A percentile compares a stretch with the other conserved stretches of the same genome.
Conservation (phyloP, 768 basidiomycete species). For the Pluteus cervinus region DNA sequence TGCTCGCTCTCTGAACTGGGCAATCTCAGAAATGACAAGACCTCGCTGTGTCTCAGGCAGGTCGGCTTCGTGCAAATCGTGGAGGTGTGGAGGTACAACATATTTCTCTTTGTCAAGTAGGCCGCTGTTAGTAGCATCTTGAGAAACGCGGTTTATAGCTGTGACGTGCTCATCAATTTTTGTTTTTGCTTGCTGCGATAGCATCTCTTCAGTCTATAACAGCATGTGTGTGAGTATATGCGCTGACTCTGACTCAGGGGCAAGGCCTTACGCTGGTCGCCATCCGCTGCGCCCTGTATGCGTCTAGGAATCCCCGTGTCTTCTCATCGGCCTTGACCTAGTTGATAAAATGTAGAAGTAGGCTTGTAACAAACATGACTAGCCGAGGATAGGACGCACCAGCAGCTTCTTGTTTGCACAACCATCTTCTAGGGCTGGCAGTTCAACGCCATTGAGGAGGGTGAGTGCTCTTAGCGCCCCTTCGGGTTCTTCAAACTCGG, state of each 20-base stretch:
- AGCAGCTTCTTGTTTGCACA: slow-evolving; percentile 46
- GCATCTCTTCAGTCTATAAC: slow-evolving; percentile 77
- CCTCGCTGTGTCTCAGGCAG: slow-evolving; percentile 91
- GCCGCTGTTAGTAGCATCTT: slow-evolving; percentile 71
- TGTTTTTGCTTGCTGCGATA: slow-evolving; percentile 53
- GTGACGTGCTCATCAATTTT: slow-evolving; percentile 60
- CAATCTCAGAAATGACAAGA: slow-evolving; percentile 93
- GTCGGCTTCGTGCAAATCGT: slow-evolving; percentile 94
- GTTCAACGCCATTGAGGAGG: slow-evolving; percentile 41
- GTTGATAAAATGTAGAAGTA: slow-evolving; percentile 31
- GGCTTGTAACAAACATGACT: slow-evolving; percentile 37
- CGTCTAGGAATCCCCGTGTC: slow-evolving; percentile 81
- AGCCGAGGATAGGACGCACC: slow-evolving; percentile 50
- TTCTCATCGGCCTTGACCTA: slow-evolving; percentile 97
- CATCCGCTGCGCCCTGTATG: slow-evolving; percentile 76
- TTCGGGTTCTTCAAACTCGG: slow-evolving; percentile 91
- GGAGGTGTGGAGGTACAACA: slow-evolving; percentile 91
- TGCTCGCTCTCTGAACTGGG: slow-evolving; percentile 90
- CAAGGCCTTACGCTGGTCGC: slow-evolving; percentile 66
- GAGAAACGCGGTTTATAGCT: slow-evolving; percentile 67
- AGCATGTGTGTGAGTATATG: too few species aligned
- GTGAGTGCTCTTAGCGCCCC: slow-evolving; percentile 71
- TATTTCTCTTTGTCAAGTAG: slow-evolving; percentile 81
- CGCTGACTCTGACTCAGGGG: too few species aligned
- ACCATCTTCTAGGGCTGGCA: slow-evolving; percentile 47